Evolutionary conservation across 2,329 filamentous ascomycete species (phyloP), one percentile per base, ranked within the genome.

Genomic region (Sporothrix luriei): DNA sequence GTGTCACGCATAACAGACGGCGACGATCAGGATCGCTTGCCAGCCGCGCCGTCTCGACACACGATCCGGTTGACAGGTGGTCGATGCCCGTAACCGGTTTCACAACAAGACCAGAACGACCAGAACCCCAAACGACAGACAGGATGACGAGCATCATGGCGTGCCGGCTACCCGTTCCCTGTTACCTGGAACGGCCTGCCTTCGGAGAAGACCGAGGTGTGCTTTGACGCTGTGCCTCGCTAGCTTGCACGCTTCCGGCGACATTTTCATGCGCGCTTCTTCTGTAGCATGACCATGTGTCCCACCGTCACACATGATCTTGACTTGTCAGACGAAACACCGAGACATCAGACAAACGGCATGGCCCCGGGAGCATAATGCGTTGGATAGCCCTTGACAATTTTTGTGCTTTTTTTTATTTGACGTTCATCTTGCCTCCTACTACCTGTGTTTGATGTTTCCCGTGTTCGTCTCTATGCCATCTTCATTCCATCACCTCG

Each of bases 21-120:
- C 5, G 68, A 21, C 21, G 68, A 69, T 69, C 68, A 69, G 29
- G 57, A 69, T 68, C 66, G 66, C 66, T 68, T 68, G 66, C 49
- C 66, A 38, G 65, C n/a, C 21, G 65, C 51, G 24, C 66, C 54
- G 43, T 59, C 52, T 40, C 16, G 26, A 51, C 67, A 54, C 4
- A 55, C 26, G 49, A 64, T 64, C 10, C n/a, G 59, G 66, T 52
- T 67, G 51, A 55, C 6, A 33, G 26, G 51, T 29, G 26, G 51
- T 29, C 16, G 33, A 67, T 48, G 51, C 65, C 46, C 51, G 54
- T 24, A 65, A 64, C 46, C 43, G 29, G 59, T 26, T 38, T 49
- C 29, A 62, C n/a, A 54, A 64, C 14, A 55, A 52, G 26, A 16
- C 19, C 29, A 62, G 48, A 46, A 49, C 19, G 26, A 16, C 19